Conservation (phyloP, 164 flowering plant species). For the Chimonanthus praecox region DNA sequence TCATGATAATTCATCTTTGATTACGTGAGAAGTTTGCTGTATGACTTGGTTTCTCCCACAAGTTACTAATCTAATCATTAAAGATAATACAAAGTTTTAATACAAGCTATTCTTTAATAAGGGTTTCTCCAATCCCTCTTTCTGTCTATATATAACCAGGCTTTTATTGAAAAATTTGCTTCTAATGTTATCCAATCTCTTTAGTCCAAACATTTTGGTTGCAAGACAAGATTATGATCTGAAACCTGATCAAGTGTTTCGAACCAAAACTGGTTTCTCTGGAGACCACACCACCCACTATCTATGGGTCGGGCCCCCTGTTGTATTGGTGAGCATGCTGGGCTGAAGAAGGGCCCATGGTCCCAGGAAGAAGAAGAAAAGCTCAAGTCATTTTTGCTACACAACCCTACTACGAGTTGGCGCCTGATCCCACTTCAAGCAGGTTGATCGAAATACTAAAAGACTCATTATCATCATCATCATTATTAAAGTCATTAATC, state of each 20-base stretch:
- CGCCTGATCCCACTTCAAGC: constrained; percentile 35
- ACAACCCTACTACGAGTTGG: constrained; percentile 34
- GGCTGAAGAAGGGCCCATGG: constrained; percentile 47
- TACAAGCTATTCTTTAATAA: too few relatives aligned
- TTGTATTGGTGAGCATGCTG: constrained; percentile 29
- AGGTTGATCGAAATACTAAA: constrained; percentile 10
- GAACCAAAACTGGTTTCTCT: too few relatives aligned
- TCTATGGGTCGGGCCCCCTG: constrained; percentile 40
- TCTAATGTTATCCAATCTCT: background rate
- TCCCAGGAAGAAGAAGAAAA: constrained; percentile 32
- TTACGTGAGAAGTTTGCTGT: too few relatives aligned
- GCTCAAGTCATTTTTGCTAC: constrained; percentile 27
- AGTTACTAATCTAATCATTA: too few relatives aligned
- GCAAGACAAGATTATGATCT: background rate
- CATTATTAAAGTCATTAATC: too few relatives aligned
- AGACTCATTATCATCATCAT: too few relatives aligned
- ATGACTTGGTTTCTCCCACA: too few relatives aligned
- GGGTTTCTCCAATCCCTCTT: background rate
- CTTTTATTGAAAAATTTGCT: background rate
- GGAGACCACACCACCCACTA: background rate
- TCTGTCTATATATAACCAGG: background rate
- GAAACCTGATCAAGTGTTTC: too few relatives aligned
- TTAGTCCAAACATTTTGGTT: background rate
- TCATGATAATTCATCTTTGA: too few relatives aligned
- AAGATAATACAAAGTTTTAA: too few relatives aligned